Evolutionary conservation across 345 rosid species (phyloP), one percentile per base, ranked within the genome.

Genomic region (Psidium guajava): DNA sequence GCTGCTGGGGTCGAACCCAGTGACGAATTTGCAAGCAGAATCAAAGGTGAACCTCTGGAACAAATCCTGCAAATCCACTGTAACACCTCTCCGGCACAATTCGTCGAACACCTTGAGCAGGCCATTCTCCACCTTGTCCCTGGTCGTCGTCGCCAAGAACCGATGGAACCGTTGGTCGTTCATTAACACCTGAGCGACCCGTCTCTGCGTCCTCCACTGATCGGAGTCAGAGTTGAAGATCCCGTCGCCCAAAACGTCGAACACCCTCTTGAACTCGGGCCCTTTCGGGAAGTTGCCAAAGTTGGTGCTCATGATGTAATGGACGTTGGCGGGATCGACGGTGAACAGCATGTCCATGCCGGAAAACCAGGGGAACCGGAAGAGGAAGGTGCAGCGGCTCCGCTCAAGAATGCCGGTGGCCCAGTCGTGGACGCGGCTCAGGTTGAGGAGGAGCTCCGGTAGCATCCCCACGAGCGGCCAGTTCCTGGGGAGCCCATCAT

Each of bases 221-320:
- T 90, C 94, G 0, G 61, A 85, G 86, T 93, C 96, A 0, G 90
- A 85, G 22, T 88, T 90, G 86, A 92, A 92, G 85, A 94, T 92
- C 47, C 96, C 96, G 59, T 93, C 90, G 22, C 96, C 96, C 69
- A 94, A 85, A 54, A 91, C 84, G 27, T 94, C 93, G 28, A 93
- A 93, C 0, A 91, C 84, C 86, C 90, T 86, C 88, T 85, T 91
- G 89, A 91, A 93, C 12, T 92, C 90, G 3, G 89, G 25, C 5
- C 96, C 96, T 88, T 93, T 95, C 2, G 93, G 98, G 84, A 86
- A 95, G 54, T 94, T 93, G 4, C 83, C 27, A 81, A 92, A 95
- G 87, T 92, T 91, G 56, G 92, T 87, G 83, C 92, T 93, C 92
- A 94, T 88, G 2, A 95, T 86, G 86, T 95, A 84, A 77, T 91